Conservation (phyloP, 2,329 filamentous ascomycete species). For the Cryphonectria parasitica region DNA sequence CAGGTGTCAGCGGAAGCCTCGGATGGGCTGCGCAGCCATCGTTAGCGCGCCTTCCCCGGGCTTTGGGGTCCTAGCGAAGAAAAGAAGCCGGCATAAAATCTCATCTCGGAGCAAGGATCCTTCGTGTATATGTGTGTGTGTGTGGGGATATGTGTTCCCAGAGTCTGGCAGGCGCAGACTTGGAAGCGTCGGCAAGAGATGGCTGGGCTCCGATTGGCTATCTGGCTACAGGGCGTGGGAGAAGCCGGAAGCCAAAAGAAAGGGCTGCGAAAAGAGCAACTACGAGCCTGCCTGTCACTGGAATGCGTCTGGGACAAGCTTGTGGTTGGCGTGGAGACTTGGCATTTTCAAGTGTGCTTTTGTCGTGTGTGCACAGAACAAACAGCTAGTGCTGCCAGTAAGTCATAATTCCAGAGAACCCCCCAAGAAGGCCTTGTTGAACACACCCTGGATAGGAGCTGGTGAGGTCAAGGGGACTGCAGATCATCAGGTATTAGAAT, state of each 20-base stretch:
- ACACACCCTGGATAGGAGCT: neutral
- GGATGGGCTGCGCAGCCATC: slow-evolving; percentile 4
- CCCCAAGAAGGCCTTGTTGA: neutral
- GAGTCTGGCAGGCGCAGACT: neutral
- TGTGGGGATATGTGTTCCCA: slow-evolving; percentile 10
- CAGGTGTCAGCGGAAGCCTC: slow-evolving; percentile 22
- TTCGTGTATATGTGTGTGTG: neutral
- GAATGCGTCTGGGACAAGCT: neutral
- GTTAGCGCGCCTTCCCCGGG: slow-evolving; percentile 15
- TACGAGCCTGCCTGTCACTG: neutral
- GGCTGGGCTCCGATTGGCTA: slow-evolving; percentile 24
- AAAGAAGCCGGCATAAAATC: slow-evolving; percentile 27
- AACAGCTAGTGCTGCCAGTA: neutral
- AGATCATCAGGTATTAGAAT: neutral
- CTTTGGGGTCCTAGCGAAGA: slow-evolving; percentile 18
- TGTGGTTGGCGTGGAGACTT: neutral
- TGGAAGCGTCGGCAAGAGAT: neutral
- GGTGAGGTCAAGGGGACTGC: neutral
- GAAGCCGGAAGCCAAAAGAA: slow-evolving; percentile 29
- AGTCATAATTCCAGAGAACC: neutral
- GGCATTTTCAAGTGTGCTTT: slow-evolving; percentile 7
- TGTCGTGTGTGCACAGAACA: neutral
- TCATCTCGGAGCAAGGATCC: neutral
- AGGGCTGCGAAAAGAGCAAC: neutral
- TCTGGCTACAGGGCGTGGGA: slow-evolving; percentile 17